Conservation (phyloP, 2,329 filamentous ascomycete species). For the Fusarium buharicum region DNA sequence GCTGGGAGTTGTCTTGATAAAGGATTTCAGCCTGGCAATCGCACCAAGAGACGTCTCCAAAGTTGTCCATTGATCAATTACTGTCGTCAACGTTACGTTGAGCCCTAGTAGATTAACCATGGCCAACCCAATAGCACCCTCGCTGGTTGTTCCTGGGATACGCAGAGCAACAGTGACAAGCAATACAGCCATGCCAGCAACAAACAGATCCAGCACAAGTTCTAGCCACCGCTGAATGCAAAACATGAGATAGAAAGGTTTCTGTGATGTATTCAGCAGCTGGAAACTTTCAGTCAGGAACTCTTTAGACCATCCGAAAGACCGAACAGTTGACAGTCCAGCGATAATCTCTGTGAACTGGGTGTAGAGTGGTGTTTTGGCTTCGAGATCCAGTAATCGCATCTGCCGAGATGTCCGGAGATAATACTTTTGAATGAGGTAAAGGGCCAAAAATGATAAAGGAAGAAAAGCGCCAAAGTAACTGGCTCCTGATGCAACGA, state of each 20-base stretch:
- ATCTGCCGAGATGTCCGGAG: constrained; percentile 64
- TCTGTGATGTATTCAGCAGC: constrained; percentile 57
- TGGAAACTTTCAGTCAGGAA: constrained; percentile 50
- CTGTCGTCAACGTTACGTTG: constrained; percentile 46
- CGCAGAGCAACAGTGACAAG: constrained; percentile 58
- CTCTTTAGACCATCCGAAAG: constrained; percentile 58
- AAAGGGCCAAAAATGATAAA: constrained; percentile 53
- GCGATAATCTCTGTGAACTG: constrained; percentile 62
- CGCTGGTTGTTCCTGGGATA: constrained; percentile 35
- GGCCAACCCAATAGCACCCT: constrained; percentile 48
- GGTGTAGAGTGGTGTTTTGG: constrained; percentile 60
- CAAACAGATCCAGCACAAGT: constrained; percentile 59
- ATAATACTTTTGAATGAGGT: constrained; percentile 60
- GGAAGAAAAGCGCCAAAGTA: constrained; percentile 55
- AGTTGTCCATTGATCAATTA: constrained; percentile 51
- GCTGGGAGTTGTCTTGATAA: constrained; percentile 41
- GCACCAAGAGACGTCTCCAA: constrained; percentile 53
- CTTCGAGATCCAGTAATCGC: constrained; percentile 62
- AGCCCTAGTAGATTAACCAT: constrained; percentile 46
- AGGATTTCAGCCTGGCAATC: constrained; percentile 50
- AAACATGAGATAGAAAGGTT: constrained; percentile 61
- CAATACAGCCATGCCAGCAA: constrained; percentile 58
- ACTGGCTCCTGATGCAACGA: constrained; percentile 41
- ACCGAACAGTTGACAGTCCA: constrained; percentile 60
- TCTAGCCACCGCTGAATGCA: constrained; percentile 62